Evolutionary conservation across 169 alveolate species (phyloP).

Genomic region (Eimeria acervulina): DNA sequence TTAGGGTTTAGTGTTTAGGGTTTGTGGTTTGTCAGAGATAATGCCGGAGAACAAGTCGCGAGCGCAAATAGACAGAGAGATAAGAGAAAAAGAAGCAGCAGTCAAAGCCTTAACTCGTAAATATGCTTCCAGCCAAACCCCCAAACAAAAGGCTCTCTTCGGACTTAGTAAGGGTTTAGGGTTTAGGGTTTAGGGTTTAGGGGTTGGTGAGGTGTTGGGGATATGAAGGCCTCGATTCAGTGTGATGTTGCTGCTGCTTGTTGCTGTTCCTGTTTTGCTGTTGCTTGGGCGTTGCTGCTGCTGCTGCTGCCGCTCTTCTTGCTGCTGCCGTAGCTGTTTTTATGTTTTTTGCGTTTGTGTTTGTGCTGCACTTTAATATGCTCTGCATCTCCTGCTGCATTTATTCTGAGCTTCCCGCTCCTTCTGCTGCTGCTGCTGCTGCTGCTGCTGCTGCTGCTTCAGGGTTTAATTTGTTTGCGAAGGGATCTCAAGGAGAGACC

Average conservation of each 20-base stretch:
- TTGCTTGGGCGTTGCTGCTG: background rate
- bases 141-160: slow-evolving; percentile 21
- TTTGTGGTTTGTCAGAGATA: slow-evolving; percentile 81
- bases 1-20: slow-evolving; percentile 17
- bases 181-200: slow-evolving; percentile 26
- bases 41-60: slow-evolving; percentile 88
- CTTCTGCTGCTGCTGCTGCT: too few relatives aligned
- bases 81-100: slow-evolving; percentile 88
- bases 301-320: background rate
- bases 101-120: slow-evolving; percentile 56
- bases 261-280: background rate
- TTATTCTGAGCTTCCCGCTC: too few relatives aligned
- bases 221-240: background rate
- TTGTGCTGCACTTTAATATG: background rate
- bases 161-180: slow-evolving; percentile 59
- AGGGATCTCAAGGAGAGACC: slow-evolving; percentile 38
- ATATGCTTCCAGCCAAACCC: slow-evolving; percentile 34
- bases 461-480: too few relatives aligned
- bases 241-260: background rate
- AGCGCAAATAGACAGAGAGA: slow-evolving; percentile 89
- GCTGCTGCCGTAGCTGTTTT: background rate
- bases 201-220: background rate
- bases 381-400: background rate
- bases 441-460: too few relatives aligned
- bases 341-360: too few relatives aligned